Evolutionary conservation across 441 rosid species (phyloP), one percentile per base, ranked within the genome.

Genomic region (Melastoma candidum): DNA sequence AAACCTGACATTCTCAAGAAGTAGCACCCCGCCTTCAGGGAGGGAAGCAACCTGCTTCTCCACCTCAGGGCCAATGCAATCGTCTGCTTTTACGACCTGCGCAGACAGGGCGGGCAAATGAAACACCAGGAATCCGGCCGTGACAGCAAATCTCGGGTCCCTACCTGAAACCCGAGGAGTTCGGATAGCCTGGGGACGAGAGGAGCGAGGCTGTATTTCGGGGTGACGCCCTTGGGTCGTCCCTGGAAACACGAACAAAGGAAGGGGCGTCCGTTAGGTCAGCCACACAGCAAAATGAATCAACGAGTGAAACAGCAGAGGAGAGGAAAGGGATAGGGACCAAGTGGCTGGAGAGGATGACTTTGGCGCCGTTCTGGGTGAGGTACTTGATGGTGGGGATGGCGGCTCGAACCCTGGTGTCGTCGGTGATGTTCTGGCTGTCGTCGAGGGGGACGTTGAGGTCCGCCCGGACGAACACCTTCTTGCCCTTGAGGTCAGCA

Each of bases 1-100:
- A 68, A 89, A 89, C 67, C 95, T 76, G 24, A 90, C 94, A 41
- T 90, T 90, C 74, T 90, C 97, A 54, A 90, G 95, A 56, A 90
- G 96, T 59, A 90, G 80, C 66, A 90, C 93, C 39, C 90, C 73
- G 7, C 97, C 96, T 26, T 85, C 90, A 0, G 92, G 86, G 49
- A 90, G 85, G 4, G 85, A 69, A 69, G 90, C 78, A 46, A 85
- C 88, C 67, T 83, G 51, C 59, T 83, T 87, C 54, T 84, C 96
- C 2, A 87, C 96, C 61, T 90, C 88, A 0, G 87, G 90, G 59
- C 95, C 96, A 58, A 87, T 83, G 74, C 97, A 87, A 65, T 90
- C 96, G 51, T 85, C 86, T 51, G 97, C 96, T 71, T 82, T 90
- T 51, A 70, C 71, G 12, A 90, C 96, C 96, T 90, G 60, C 63